A percentile compares a stretch with the other conserved stretches of the same genome.
phyloP scores from a whole-genome alignment of 2,329 filamentous ascomycete genomes.

The Alternaria sp. region DNA sequence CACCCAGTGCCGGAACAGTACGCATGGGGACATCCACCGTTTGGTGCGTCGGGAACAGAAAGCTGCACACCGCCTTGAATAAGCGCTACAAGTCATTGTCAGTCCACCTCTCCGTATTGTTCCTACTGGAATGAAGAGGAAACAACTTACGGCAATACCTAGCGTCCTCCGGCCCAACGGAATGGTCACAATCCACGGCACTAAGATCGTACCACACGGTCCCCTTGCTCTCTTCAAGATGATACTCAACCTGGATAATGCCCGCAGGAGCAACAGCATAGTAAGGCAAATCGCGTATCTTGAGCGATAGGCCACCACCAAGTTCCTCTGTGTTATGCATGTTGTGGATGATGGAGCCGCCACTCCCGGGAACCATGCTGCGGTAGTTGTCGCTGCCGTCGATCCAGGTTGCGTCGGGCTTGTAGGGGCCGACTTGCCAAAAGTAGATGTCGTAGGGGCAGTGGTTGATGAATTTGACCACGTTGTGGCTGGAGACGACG shows the following conservation, averaged over 20 bases:
- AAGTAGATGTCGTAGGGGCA: conserved; percentile 35
- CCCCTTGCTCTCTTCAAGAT: conserved; percentile 19
- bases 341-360: conserved; percentile 15
- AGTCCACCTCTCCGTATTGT: neutral
- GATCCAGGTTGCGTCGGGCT: neutral
- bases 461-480: conserved; percentile 34
- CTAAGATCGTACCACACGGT: conserved; percentile 36
- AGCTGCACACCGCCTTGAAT: conserved; percentile 32
- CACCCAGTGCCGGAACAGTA: conserved; percentile 22
- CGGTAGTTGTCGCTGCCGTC: conserved; percentile 18
- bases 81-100: conserved; percentile 14
- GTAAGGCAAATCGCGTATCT: conserved; percentile 33
- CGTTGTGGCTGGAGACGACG: conserved; percentile 22
- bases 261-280: conserved; percentile 29
- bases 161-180: conserved; percentile 17
- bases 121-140: too few species aligned
- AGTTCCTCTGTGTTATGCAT: conserved; percentile 23
- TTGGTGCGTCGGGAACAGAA: conserved; percentile 10
- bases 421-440: conserved; percentile 29
- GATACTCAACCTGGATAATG: conserved; percentile 38
- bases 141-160: conserved; percentile 26
- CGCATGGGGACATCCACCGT: conserved; percentile 16
- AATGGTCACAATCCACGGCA: conserved; percentile 29
- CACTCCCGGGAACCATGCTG: conserved; percentile 19
- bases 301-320: conserved; percentile 29